A percentile compares a stretch with the other conserved stretches of the same genome.
Evolutionary conservation across 2,329 filamentous ascomycete species (phyloP).

Genomic region (Exophiala oligosperma): DNA sequence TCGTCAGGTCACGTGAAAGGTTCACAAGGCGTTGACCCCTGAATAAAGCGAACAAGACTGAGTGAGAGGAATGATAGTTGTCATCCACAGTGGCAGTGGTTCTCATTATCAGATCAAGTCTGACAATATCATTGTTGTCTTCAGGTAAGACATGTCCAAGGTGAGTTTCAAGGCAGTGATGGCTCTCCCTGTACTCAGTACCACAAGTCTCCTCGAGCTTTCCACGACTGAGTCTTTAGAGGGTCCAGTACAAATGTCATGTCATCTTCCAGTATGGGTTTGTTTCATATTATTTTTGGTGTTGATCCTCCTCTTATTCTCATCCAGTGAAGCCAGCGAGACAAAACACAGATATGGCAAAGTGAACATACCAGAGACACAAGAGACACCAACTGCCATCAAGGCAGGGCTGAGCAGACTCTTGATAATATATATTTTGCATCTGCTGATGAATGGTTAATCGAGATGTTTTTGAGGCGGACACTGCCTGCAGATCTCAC

Average conservation of each 20-base stretch:
- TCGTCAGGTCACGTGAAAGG: not conserved
- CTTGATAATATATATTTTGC: not conserved
- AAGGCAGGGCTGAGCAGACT: not conserved
- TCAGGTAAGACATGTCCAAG: too few species aligned
- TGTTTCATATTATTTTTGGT: too few species aligned
- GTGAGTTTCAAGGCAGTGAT: too few species aligned
- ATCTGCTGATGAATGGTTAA: not conserved
- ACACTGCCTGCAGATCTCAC: not conserved
- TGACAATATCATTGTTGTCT: not conserved
- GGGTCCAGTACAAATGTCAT: not conserved
- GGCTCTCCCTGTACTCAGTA: too few species aligned
- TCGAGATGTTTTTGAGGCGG: not conserved
- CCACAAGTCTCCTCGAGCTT: too few species aligned
- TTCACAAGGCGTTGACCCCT: constrained; percentile 3
- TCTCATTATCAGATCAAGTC: not conserved
- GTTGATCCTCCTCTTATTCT: constrained; percentile 15
- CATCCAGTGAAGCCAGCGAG: constrained; percentile 3
- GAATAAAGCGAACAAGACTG: not conserved
- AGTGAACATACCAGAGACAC: constrained; percentile 1
- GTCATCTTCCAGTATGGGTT: not conserved
- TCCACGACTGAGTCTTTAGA: not conserved
- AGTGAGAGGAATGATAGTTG: not conserved
- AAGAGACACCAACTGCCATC: not conserved
- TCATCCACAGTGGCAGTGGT: not conserved
- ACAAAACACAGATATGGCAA: not conserved